phyloP scores from a whole-genome alignment of 2,329 filamentous ascomycete species.

The Clarireedia homoeocarpa region DNA sequence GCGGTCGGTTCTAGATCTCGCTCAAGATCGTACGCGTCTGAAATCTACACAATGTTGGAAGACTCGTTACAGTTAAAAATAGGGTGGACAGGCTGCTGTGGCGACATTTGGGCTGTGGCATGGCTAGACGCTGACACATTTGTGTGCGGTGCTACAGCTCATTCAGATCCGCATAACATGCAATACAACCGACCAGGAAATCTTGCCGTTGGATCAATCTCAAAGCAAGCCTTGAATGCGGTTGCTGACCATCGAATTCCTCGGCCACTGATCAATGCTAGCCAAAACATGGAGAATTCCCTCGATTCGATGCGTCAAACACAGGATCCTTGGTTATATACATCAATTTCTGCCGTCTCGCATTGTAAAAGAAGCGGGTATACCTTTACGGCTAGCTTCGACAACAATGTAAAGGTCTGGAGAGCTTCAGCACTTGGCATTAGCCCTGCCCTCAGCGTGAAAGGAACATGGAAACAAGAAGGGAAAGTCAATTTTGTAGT shows the following conservation, averaged over 20 bases:
- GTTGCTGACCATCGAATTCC: slow-evolving; percentile 50
- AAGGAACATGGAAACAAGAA: slow-evolving; percentile 47
- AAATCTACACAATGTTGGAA: slow-evolving; percentile 31
- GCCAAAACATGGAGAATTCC: slow-evolving; percentile 45
- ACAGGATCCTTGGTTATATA: slow-evolving; percentile 56
- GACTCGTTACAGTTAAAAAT: slow-evolving; percentile 43
- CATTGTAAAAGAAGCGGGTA: slow-evolving; percentile 39
- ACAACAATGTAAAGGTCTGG: slow-evolving; percentile 55
- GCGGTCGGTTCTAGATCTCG: slow-evolving; percentile 14
- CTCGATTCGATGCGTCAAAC: slow-evolving; percentile 48
- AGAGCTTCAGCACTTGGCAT: slow-evolving; percentile 31
- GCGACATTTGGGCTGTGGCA: slow-evolving; percentile 49
- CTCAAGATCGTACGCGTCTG: slow-evolving; percentile 15
- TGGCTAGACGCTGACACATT: slow-evolving; percentile 48
- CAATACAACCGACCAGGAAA: slow-evolving; percentile 61
- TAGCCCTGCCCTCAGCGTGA: slow-evolving; percentile 34
- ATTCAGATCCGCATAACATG: slow-evolving; percentile 55
- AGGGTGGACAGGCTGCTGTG: slow-evolving; percentile 54
- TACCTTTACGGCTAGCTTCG: slow-evolving; percentile 54
- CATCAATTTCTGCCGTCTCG: slow-evolving; percentile 55
- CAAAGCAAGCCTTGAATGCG: slow-evolving; percentile 38
- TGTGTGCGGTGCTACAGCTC: slow-evolving; percentile 54
- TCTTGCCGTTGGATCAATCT: slow-evolving; percentile 45
- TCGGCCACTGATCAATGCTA: slow-evolving; percentile 38
- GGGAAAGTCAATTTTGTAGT: slow-evolving; percentile 57